These are phyloP conservation scores for Didymella pomorum DNA, from an alignment of 2,329 filamentous ascomycete species.

Conservation along the genomic window DNA sequence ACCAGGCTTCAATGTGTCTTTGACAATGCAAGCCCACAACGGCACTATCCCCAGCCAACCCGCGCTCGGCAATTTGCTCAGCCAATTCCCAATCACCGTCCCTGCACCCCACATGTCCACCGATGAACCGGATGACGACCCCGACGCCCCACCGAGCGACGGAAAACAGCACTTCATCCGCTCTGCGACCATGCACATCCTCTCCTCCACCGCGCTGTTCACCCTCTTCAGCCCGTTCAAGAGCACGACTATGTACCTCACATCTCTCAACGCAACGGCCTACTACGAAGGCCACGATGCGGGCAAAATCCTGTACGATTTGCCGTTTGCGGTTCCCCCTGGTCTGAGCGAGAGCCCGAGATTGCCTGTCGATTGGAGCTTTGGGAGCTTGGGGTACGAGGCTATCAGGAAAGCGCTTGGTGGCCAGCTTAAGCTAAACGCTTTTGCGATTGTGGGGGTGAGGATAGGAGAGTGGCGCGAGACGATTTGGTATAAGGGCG, in stretches of 20 bases:
- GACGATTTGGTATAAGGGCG: slow-evolving; percentile 25
- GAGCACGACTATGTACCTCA: slow-evolving; percentile 77
- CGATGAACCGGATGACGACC: slow-evolving; percentile 58
- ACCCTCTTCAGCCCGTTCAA: slow-evolving; percentile 79
- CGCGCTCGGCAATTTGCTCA: slow-evolving; percentile 74
- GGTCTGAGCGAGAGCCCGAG: slow-evolving; percentile 75
- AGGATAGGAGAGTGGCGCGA: slow-evolving; percentile 78
- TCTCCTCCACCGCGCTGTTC: slow-evolving; percentile 87
- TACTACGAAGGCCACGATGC: slow-evolving; percentile 83
- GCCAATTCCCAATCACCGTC: slow-evolving; percentile 74
- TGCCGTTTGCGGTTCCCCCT: slow-evolving; percentile 79
- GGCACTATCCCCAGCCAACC: slow-evolving; percentile 78
- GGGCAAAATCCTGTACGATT: slow-evolving; percentile 77
- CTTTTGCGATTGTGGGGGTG: slow-evolving; percentile 77
- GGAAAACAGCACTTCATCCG: slow-evolving; percentile 73
- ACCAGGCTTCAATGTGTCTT: slow-evolving; percentile 76
- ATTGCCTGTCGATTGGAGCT: slow-evolving; percentile 81
- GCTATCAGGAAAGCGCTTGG: slow-evolving; percentile 82
- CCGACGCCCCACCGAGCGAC: slow-evolving; percentile 39
- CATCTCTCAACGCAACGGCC: slow-evolving; percentile 82
- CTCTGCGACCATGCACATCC: slow-evolving; percentile 83
- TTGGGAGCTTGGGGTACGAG: slow-evolving; percentile 81
- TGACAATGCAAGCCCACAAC: slow-evolving; percentile 76
- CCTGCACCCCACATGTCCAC: slow-evolving; percentile 71
- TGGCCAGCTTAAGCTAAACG: slow-evolving; percentile 79